Evolutionary conservation across 2,329 filamentous ascomycete species (phyloP), one percentile per base, ranked within the genome.

Genomic region (Aureobasidium sp.): DNA sequence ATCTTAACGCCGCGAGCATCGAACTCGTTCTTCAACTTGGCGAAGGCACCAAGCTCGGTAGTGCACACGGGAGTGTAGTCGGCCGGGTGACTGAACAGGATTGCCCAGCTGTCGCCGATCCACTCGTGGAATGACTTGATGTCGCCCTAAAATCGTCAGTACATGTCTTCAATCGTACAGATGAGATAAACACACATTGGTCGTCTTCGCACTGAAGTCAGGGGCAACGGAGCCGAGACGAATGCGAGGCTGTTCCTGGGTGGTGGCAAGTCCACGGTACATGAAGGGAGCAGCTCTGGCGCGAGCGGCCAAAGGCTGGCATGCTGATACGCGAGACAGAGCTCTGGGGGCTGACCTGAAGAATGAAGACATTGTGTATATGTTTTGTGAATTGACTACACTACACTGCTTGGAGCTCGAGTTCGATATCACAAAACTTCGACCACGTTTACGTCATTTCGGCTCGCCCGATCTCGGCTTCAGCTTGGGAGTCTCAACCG

Each of bases 21-120:
- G 77, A 97, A 96, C 77, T 96, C 91, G 70, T 86, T 84, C 79
- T 91, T 86, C 66, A 96, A 83, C 78, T 92, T 94, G 69, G 91
- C 89, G 71, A 97, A 95, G 63, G 91, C 91, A 65, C 91, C 92
- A 65, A 97, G 87, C 80, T 97, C 92, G 60, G 91, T 97, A 66
- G 92, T 97, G 83, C 92, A 97, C 63, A 96, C 92, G 60, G 92
- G 92, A 1, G 92, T 96, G 82, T 90, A 96, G 77, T 96, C 92
- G 63, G 78, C 88, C 3, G 90, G 90, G 79, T 93, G 90, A 36
- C 87, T 91, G 81, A 94, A 93, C 69, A 94, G 81, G 66, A 94
- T 84, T 63, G 87, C 85, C 90, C 90, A 93, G 71, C 83, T 87
- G 79, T 88, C 81, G 71, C 86, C 87, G 66, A 92, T 83, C 78